phyloP scores from a whole-genome alignment of 176 grass and related monocot species.

The Eremochloa ophiuroides region DNA sequence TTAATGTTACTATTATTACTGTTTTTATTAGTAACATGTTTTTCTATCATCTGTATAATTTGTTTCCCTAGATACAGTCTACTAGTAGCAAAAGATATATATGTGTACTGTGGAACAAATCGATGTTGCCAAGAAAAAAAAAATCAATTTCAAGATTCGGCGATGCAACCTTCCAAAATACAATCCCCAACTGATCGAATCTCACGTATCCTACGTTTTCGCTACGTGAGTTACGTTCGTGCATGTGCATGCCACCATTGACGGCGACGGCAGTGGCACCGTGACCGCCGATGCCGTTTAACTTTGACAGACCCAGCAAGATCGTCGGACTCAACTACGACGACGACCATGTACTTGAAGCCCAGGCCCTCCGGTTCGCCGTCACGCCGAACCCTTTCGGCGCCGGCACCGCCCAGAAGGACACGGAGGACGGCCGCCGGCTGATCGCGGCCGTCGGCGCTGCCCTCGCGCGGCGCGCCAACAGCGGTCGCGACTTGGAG shows the following conservation, averaged over 20 bases:
- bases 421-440: background rate
- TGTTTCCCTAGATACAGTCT: too few relatives aligned
- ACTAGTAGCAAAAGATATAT: too few relatives aligned
- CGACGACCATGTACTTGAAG: background rate
- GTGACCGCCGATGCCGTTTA: background rate
- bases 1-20: too few relatives aligned
- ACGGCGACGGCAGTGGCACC: background rate
- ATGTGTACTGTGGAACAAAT: too few relatives aligned
- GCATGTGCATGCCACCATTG: background rate
- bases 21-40: too few relatives aligned
- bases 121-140: too few relatives aligned
- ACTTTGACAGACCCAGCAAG: background rate
- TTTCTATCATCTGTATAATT: too few relatives aligned
- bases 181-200: background rate
- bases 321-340: background rate
- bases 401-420: background rate
- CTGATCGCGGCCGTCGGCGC: background rate
- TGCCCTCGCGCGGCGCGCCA: background rate
- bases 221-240: background rate
- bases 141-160: background rate
- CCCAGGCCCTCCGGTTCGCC: background rate
- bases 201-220: background rate
- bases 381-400: conserved; percentile 8
- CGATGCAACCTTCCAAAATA: background rate
- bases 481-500: background rate